phyloP scores from a whole-genome alignment of 257 asterid genomes.

The Nicotiana sylvestris region DNA sequence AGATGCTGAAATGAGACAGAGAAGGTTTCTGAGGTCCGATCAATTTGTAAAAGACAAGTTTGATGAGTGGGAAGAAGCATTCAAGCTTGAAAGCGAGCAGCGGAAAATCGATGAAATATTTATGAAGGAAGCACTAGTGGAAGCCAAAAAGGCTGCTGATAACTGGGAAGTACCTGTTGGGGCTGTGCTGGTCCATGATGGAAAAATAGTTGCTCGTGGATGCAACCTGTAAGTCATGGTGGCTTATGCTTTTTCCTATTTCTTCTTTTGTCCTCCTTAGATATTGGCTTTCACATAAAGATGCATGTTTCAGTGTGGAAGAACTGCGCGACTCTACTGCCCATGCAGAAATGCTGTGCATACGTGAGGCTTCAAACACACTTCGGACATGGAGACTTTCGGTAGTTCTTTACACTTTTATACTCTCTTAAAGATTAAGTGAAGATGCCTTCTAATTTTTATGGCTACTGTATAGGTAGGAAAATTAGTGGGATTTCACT shows the following conservation, averaged over 20 bases:
- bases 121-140: conserved; percentile 90
- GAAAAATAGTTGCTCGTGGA: conserved; percentile 93
- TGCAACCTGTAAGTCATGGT: conserved; percentile 74
- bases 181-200: conserved; percentile 83
- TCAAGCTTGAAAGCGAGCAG: conserved; percentile 62
- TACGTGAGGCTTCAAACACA: conserved; percentile 77
- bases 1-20: conserved; percentile 34
- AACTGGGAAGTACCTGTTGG: conserved; percentile 99
- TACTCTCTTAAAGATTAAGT: neutral
- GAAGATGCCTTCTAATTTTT: neutral
- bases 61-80: conserved; percentile 96
- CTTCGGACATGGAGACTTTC: conserved; percentile 94
- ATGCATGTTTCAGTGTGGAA: conserved; percentile 71
- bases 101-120: conserved; percentile 71
- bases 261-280: neutral
- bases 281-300: conserved; percentile 7
- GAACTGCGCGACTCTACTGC: conserved; percentile 96
- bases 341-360: conserved; percentile 97
- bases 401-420: conserved; percentile 30
- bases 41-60: conserved; percentile 62
- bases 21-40: conserved; percentile 59
- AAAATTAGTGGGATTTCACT: neutral
- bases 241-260: neutral
- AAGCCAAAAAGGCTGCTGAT: conserved; percentile 92
- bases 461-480: neutral